These are phyloP conservation scores for Alnus glutinosa DNA, from an alignment of 306 rosid species.

Conservation along the genomic window DNA sequence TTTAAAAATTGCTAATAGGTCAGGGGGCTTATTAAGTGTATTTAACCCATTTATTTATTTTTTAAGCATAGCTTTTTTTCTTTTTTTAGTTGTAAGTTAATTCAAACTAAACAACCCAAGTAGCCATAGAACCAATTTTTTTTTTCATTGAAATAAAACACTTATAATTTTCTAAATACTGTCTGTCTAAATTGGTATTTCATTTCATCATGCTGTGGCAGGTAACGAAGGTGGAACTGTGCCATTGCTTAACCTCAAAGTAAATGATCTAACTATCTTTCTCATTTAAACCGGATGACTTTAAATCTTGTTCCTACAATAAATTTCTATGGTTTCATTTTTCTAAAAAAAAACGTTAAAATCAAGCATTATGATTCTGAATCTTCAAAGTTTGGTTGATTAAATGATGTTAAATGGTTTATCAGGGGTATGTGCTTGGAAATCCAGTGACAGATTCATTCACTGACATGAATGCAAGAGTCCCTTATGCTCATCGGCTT, in stretches of 20 bases:
- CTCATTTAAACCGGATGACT: background rate
- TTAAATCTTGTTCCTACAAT: background rate
- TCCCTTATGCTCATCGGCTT: conserved; percentile 6
- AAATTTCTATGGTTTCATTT: background rate
- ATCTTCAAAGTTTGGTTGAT: background rate
- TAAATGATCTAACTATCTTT: background rate
- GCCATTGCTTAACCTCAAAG: conserved; percentile 17
- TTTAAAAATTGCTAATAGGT: too few relatives aligned
- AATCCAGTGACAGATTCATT: conserved; percentile 23
- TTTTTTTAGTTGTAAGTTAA: too few relatives aligned
- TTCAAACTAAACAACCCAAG: background rate
- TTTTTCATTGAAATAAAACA: background rate
- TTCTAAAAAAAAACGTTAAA: background rate
- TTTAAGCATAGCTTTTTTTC: too few relatives aligned
- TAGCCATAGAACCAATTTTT: background rate
- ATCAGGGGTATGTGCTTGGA: conserved; percentile 29
- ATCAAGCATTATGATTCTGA: background rate
- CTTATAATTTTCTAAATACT: background rate
- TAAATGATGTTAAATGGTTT: background rate
- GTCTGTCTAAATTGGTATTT: background rate
- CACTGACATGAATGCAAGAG: conserved; percentile 19
- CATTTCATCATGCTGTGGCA: background rate
- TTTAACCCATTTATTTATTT: too few relatives aligned
- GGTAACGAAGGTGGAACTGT: conserved; percentile 16
- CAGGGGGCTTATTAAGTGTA: too few relatives aligned